Percentiles rank a stretch among this genome's conserved stretches.
Evolutionary conservation across 2,329 filamentous ascomycete genomes (phyloP).

Genomic region (Teratosphaeriaceae sp.): DNA sequence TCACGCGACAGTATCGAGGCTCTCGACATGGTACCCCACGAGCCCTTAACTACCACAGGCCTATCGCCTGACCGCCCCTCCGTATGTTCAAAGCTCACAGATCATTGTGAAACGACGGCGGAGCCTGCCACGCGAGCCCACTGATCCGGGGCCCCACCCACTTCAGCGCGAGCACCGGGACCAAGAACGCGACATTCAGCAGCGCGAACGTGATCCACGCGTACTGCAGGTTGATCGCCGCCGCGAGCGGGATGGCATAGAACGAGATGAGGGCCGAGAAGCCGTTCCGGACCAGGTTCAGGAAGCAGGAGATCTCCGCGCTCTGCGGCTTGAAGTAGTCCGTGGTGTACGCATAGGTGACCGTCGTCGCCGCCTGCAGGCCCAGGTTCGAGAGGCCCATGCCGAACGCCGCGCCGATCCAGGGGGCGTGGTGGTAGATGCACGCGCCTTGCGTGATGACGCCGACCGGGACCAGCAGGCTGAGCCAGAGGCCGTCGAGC

Average conservation of each 20-base stretch:
- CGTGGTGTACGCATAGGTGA: slow-evolving; percentile 3
- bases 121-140: not conserved
- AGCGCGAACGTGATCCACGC: not conserved
- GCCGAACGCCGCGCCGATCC: slow-evolving; percentile 3
- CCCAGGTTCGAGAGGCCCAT: slow-evolving; percentile 4
- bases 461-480: slow-evolving; percentile 2
- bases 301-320: slow-evolving; percentile 4
- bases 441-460: slow-evolving; percentile 2
- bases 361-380: slow-evolving; percentile 5
- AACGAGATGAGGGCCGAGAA: slow-evolving; percentile 3
- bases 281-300: not conserved
- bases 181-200: not conserved
- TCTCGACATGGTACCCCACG: too few species aligned
- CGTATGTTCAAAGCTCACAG: too few species aligned
- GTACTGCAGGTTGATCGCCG: not conserved
- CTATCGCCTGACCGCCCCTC: too few species aligned
- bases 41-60: too few species aligned
- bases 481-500: slow-evolving; percentile 3
- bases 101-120: not conserved
- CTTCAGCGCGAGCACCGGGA: not conserved
- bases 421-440: slow-evolving; percentile 1
- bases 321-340: slow-evolving; percentile 5
- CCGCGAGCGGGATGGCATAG: not conserved
- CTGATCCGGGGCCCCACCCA: not conserved
- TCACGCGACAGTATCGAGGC: too few species aligned